A percentile compares a stretch with the other conserved stretches of the same genome.
These are phyloP conservation scores for Neurospora tetraspora DNA, from an alignment of 495 filamentous ascomycete genomes.

Conservation along the genomic window DNA sequence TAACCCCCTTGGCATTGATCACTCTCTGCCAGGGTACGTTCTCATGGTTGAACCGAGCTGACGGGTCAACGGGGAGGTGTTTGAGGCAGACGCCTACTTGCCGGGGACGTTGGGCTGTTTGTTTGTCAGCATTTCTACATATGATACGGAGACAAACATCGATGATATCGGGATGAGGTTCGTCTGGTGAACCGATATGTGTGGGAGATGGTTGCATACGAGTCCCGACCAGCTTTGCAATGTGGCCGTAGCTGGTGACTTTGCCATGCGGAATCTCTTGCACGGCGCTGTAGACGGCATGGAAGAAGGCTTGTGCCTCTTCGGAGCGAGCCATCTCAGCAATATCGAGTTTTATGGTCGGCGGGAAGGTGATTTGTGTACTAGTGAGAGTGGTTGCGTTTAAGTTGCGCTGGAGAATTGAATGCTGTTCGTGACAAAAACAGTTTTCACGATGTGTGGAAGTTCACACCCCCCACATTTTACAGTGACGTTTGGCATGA, in stretches of 20 bases:
- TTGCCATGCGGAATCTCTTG: slow-evolving; percentile 74
- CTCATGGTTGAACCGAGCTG: slow-evolving; percentile 47
- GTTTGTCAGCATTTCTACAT: not conserved
- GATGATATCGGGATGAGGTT: not conserved
- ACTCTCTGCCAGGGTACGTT: slow-evolving; percentile 96
- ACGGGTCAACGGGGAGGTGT: slow-evolving; percentile 52
- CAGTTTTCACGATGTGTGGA: not conserved
- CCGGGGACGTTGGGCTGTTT: slow-evolving; percentile 53
- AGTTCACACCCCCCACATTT: not conserved
- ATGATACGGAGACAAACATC: not conserved
- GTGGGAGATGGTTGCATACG: slow-evolving; percentile 46
- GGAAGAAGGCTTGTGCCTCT: slow-evolving; percentile 76
- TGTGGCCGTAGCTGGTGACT: slow-evolving; percentile 85
- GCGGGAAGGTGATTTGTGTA: not conserved
- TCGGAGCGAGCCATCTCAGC: slow-evolving; percentile 59
- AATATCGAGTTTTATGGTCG: not conserved
- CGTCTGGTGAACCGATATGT: not conserved
- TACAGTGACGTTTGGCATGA: not conserved
- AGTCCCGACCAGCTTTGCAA: slow-evolving; percentile 67
- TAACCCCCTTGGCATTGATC: slow-evolving; percentile 73
- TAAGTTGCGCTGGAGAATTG: not conserved
- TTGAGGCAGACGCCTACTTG: slow-evolving; percentile 88
- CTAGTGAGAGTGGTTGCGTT: not conserved
- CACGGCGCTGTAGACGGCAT: slow-evolving; percentile 72
- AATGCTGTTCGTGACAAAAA: not conserved